These are phyloP conservation scores for Phaseolus lunatus DNA, from an alignment of 306 rosid species.

Conservation along the genomic window DNA sequence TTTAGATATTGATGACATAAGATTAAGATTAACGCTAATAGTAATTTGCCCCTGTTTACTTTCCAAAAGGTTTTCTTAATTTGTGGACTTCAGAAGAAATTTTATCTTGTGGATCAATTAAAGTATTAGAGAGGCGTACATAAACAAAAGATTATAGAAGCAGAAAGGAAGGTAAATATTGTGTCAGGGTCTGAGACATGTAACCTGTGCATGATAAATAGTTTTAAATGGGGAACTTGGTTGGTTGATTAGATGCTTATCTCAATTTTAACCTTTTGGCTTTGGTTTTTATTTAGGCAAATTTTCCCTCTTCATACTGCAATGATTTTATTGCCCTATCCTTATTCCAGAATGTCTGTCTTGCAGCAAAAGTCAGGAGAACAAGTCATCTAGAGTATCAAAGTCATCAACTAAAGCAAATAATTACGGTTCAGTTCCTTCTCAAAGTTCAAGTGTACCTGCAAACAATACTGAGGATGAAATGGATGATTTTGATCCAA, in stretches of 20 bases:
- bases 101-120: conserved; percentile 7
- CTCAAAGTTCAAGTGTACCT: conserved; percentile 58
- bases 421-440: conserved; percentile 54
- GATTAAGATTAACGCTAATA: background rate
- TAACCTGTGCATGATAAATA: conserved; percentile 38
- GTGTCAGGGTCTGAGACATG: conserved; percentile 5
- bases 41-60: conserved; percentile 1
- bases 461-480: conserved; percentile 66
- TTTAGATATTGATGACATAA: conserved; percentile 9
- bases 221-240: conserved; percentile 6
- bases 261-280: conserved; percentile 31
- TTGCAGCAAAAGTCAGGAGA: conserved; percentile 67
- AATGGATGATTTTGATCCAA: conserved; percentile 93
- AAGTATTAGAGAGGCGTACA: background rate
- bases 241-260: conserved; percentile 38
- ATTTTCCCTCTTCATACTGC: conserved; percentile 36
- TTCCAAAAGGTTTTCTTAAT: conserved; percentile 19
- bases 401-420: conserved; percentile 62
- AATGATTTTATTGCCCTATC: conserved; percentile 26
- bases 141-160: conserved; percentile 10
- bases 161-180: conserved; percentile 19
- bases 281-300: conserved; percentile 25
- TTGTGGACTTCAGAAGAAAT: conserved; percentile 9
- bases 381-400: conserved; percentile 55
- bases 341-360: conserved; percentile 49